A percentile compares a stretch with the other conserved stretches of the same genome.
phyloP scores from a whole-genome alignment of 176 grass and related monocot species.

The Aechmea fasciata region DNA sequence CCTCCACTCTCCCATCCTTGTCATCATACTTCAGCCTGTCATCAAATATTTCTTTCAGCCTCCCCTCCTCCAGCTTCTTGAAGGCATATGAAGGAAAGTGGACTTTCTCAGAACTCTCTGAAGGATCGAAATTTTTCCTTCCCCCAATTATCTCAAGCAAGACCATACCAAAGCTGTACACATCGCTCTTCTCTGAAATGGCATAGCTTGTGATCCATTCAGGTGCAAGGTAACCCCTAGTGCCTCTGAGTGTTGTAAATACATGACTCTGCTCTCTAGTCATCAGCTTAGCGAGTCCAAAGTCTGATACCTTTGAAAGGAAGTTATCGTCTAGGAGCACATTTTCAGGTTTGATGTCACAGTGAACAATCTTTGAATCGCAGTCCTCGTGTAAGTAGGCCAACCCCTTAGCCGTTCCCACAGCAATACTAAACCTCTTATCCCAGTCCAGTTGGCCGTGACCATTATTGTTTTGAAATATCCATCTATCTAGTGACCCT shows the following conservation, averaged over 20 bases:
- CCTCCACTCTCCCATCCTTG: constrained; percentile 51
- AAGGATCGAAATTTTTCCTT: constrained; percentile 74
- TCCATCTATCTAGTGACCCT: constrained; percentile 81
- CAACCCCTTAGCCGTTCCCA: constrained; percentile 77
- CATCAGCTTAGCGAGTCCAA: constrained; percentile 97
- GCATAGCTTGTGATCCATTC: constrained; percentile 90
- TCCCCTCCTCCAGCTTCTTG: constrained; percentile 73
- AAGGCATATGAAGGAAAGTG: constrained; percentile 83
- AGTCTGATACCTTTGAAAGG: constrained; percentile 83
- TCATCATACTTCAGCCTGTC: constrained; percentile 35
- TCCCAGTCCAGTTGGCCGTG: constrained; percentile 54
- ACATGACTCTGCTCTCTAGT: constrained; percentile 96
- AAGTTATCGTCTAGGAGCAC: constrained; percentile 84
- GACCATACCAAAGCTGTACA: constrained; percentile 95
- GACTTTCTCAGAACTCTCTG: constrained; percentile 59
- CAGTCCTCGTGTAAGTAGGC: constrained; percentile 92
- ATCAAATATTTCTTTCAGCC: constrained; percentile 47
- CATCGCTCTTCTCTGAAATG: constrained; percentile 93
- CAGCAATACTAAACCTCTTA: constrained; percentile 66
- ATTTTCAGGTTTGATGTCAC: constrained; percentile 97
- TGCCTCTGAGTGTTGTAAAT: constrained; percentile 82
- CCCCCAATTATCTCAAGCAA: constrained; percentile 83
- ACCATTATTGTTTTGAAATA: constrained; percentile 38
- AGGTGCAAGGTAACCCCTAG: constrained; percentile 75
- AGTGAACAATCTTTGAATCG: constrained; percentile 85